Evolutionary conservation across 768 basidiomycete species (phyloP).

Genomic region (Tricholoma saponaceum): DNA sequence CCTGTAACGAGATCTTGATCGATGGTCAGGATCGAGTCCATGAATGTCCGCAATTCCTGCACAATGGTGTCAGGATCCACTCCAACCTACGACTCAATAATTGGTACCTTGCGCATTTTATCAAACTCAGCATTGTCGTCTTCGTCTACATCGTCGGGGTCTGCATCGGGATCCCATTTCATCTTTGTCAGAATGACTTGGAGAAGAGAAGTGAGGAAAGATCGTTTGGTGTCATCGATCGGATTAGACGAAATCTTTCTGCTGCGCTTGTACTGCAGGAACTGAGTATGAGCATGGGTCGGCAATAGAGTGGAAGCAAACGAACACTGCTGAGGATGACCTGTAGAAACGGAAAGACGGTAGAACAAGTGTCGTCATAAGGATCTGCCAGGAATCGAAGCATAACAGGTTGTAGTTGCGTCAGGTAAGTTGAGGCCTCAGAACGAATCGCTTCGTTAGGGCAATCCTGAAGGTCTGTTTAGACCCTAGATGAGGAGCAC

Average conservation of each 20-base stretch:
- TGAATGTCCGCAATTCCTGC: constrained; percentile 80
- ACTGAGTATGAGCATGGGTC: constrained; percentile 3
- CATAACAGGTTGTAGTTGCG: constrained; percentile 73
- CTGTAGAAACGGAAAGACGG: constrained; percentile 79
- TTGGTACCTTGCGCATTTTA: constrained; percentile 70
- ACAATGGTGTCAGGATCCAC: neutral
- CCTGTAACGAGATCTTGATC: constrained; percentile 83
- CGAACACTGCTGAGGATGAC: constrained; percentile 71
- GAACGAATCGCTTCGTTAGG: constrained; percentile 53
- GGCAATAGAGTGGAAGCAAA: constrained; percentile 10
- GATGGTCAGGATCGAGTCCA: constrained; percentile 83
- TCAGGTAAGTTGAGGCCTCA: constrained; percentile 62
- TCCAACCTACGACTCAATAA: neutral
- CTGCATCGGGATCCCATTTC: constrained; percentile 84
- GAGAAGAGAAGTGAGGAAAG: constrained; percentile 77
- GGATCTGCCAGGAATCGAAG: constrained; percentile 87
- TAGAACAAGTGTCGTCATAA: constrained; percentile 84
- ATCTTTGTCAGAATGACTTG: constrained; percentile 80
- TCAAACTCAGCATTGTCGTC: constrained; percentile 84
- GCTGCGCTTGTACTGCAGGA: constrained; percentile 71
- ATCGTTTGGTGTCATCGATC: constrained; percentile 60
- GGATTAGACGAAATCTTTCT: constrained; percentile 58
- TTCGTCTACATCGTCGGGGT: constrained; percentile 81
- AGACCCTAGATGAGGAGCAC: neutral
- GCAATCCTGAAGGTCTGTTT: constrained; percentile 43